Base-by-base conservation (phyloP, 2,329 filamentous ascomycete species). In the Coleophoma eucalyptorum region DNA sequence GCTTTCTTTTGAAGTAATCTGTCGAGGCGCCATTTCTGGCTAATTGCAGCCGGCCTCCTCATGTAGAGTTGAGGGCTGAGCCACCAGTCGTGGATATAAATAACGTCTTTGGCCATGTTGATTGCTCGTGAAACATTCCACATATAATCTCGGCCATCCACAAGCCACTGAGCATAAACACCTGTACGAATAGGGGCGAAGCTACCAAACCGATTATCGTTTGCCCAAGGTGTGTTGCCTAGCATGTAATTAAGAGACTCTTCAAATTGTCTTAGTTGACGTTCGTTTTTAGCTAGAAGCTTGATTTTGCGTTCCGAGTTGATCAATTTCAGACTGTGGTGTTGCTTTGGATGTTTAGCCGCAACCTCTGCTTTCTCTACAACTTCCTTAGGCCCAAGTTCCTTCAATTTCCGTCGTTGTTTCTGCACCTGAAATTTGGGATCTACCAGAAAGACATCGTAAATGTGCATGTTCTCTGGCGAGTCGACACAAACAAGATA, bases 21-120 rank as follows among this genome's bases (percentile, higher is more conserved):
- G 69, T 99, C 94, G 7, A 99, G 79, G 48, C 94, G 85, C 94
- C 94, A 99, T 70, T 97, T 97, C 67, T 97, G 93, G 65, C 92
- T 97, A 70, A 97, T 97, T 43, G 90, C 91, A 20, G 94, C 89
- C 48, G 94, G 94, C 51, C 94, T 82, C 53, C 94, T 83, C 84
- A 97, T 86, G 72, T 99, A 99, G 42, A 99, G 74, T 69, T 99
- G 93, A 1, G 94, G 94, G 60, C 90, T 97, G 38, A 99, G 73
- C 94, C 94, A 99, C 94, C 94, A 99, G 69, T 97, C 94, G 67
- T 99, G 94, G 55, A 99, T 97, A 69, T 97, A 97, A 60, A 99
- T 93, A 55, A 97, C 93, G 72, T 97, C 94, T 62, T 90, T 90
- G 8, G 94, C 94, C 84, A 97, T 96, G 66, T 90, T 94, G 62